Conservation (phyloP, 2,329 filamentous ascomycete genomes). For the Xylariaceae sp. region DNA sequence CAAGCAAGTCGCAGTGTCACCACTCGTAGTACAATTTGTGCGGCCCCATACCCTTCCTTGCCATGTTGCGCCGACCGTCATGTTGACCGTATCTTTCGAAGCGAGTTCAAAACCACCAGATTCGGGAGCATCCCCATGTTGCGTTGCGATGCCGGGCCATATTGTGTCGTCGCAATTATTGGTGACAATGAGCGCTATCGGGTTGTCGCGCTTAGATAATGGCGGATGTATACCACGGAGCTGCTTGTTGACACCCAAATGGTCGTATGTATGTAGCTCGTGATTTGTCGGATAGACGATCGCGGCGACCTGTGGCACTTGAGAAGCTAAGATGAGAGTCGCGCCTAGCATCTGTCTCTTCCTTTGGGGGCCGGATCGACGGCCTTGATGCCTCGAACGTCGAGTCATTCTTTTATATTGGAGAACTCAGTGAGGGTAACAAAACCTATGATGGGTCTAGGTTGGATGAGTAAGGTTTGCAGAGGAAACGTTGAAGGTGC, state of each 20-base stretch:
- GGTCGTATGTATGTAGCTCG: conserved; percentile 25
- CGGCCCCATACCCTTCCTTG: conserved; percentile 78
- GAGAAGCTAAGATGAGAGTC: conserved; percentile 13
- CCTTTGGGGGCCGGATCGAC: conserved; percentile 1
- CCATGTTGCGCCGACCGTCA: conserved; percentile 71
- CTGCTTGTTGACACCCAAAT: conserved; percentile 18
- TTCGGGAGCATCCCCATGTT: conserved; percentile 64
- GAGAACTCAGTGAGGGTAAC: not conserved
- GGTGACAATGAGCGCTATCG: conserved; percentile 60
- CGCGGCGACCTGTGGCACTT: conserved; percentile 12
- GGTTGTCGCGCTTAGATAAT: conserved; percentile 24
- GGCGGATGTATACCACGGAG: conserved; percentile 17
- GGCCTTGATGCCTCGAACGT: conserved; percentile 12
- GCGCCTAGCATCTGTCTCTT: conserved; percentile 4
- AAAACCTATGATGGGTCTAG: conserved; percentile 13
- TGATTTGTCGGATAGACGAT: conserved; percentile 27
- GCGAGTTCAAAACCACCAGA: conserved; percentile 65
- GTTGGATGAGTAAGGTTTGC: not conserved
- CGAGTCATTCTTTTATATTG: conserved; percentile 10
- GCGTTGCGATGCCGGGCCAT: conserved; percentile 73
- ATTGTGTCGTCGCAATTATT: conserved; percentile 69
- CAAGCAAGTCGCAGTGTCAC: conserved; percentile 61
- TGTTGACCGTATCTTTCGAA: conserved; percentile 51
- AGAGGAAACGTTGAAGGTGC: not conserved
- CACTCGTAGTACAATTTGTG: conserved; percentile 76